Evolutionary conservation across 2,329 filamentous ascomycete species (phyloP).

Genomic region (Emmonsiellopsis sp.): DNA sequence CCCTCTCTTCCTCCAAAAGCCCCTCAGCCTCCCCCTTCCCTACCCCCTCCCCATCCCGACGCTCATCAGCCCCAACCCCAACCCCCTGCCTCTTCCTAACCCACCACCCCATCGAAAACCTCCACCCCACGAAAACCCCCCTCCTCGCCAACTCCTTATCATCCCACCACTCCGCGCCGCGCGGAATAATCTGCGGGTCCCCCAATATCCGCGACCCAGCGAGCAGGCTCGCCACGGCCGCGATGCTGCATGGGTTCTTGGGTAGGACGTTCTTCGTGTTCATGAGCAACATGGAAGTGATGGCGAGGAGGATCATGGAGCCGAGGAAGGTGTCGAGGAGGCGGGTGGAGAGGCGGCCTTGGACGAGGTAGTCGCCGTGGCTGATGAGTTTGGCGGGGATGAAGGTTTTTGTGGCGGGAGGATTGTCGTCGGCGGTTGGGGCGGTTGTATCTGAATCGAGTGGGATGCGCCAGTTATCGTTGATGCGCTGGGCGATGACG

Average conservation of each 20-base stretch:
- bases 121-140: neutral
- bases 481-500: conserved; percentile 5
- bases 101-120: too few species aligned
- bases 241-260: conserved; percentile 19
- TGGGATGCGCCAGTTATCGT: conserved; percentile 5
- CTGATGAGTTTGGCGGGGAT: conserved; percentile 4
- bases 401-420: neutral
- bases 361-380: conserved; percentile 12
- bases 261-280: conserved; percentile 14
- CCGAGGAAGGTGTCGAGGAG: conserved; percentile 14
- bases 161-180: conserved; percentile 13
- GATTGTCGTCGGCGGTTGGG: neutral
- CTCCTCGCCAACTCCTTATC: conserved; percentile 10
- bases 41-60: too few species aligned
- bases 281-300: conserved; percentile 9
- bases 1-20: conserved; percentile 5
- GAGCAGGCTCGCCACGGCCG: conserved; percentile 15
- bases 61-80: too few species aligned
- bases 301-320: conserved; percentile 13
- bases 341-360: conserved; percentile 13
- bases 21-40: too few species aligned
- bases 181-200: conserved; percentile 7
- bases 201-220: conserved; percentile 13
- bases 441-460: conserved; percentile 5
- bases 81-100: too few species aligned